Conservation (phyloP, 768 basidiomycete species). For the Heimioporus sp. region DNA sequence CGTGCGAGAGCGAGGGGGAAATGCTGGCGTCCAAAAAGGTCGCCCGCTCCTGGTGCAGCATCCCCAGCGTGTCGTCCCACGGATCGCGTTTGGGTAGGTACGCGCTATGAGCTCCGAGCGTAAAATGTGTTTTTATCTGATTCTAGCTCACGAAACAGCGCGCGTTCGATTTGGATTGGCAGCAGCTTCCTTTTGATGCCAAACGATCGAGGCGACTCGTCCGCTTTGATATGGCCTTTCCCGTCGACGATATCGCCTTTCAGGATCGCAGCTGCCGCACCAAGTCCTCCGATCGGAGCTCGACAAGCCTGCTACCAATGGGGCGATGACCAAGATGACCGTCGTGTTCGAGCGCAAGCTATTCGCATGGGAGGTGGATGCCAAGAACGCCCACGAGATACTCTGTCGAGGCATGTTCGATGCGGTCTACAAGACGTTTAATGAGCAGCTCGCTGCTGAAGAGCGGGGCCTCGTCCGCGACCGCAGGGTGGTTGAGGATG, state of each 20-base stretch:
- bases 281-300: conserved; percentile 34
- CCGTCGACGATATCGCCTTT: conserved; percentile 33
- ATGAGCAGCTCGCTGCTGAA: conserved; percentile 38
- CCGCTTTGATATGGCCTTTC: conserved; percentile 47
- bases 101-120: conserved; percentile 4
- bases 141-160: conserved; percentile 40
- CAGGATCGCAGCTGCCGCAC: conserved; percentile 16
- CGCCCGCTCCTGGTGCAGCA: conserved; percentile 17
- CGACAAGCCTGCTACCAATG: conserved; percentile 40
- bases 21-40: conserved; percentile 20
- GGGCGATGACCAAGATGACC: conserved; percentile 41
- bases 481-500: conserved; percentile 30
- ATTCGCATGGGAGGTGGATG: conserved; percentile 36
- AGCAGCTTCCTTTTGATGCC: conserved; percentile 33
- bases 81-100: conserved; percentile 27
- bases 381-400: conserved; percentile 40
- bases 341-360: conserved; percentile 38
- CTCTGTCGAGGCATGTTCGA: conserved; percentile 55
- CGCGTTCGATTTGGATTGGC: conserved; percentile 44
- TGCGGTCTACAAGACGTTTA: conserved; percentile 48
- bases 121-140: conserved; percentile 28
- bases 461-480: conserved; percentile 36
- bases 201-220: conserved; percentile 32
- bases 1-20: conserved; percentile 30
- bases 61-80: conserved; percentile 20